Base-by-base conservation (phyloP, 1,139 yeast genomes). In the Spathaspora sp. region DNA sequence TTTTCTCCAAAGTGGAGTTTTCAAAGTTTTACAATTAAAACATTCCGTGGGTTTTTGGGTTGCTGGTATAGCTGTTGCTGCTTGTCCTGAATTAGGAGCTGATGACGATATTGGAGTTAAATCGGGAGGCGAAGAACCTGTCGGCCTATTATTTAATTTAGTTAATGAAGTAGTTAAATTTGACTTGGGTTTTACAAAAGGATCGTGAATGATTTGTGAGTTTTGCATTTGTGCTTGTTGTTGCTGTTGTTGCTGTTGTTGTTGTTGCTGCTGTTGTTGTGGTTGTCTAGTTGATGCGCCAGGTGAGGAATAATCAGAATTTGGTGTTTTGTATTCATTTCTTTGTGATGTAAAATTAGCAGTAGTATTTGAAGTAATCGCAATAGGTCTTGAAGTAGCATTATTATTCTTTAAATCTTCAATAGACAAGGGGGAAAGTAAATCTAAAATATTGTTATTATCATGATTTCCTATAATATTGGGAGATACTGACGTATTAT, bases 1-100 rank as follows among this genome's bases (percentile, higher is more conserved):
- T 54, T 79, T 74, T 42, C 85, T 64, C 85, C 85, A 80, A 24
- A 80, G 62, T 0, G 85, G 85, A 0, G 85, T 80, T 44, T 78
- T 80, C 17, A 72, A 60, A 2, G 85, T 80, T 43, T 76, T 75
- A 58, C 85, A 80, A 56, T 80, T 80, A 41, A 42, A 51, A 46
- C 58, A 55, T 36, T 58, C 61, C 3, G 54, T 52, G 2, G 47
- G 46, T 15, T 51, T 51, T 9, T 46, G 48, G 11, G 41, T 7
- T 4, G 39, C n/a, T 9, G 40, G 37, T 5, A 39, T 16, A 29
- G 42, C 23, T 29, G 26, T 8, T 34, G 42, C 13, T 36, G 40
- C 23, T 15, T 49, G 26, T 31, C 41, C 11, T 15, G 39, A 18
- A 16, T 45, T 42, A 3, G 43, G 20, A 6, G 47, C 45, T 11